These are phyloP conservation scores for Scenedesmus sp. DNA, from an alignment of 163 green algal species.

Conservation along the genomic window DNA sequence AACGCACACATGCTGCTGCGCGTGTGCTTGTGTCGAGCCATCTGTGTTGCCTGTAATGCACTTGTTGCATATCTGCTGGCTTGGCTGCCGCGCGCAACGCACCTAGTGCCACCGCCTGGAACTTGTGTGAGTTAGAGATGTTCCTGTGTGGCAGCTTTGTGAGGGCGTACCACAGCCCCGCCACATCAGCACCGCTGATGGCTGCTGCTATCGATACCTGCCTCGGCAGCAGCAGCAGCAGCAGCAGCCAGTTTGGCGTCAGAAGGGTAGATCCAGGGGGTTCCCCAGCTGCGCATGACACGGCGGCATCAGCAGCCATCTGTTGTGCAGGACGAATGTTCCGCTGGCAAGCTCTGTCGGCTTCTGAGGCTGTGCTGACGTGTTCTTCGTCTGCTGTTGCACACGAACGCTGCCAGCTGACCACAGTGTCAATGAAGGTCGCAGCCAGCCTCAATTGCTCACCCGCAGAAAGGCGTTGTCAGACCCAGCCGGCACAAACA, in stretches of 20 bases:
- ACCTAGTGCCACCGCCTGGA: conserved; percentile 47
- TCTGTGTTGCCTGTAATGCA: background rate
- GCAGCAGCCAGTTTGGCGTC: background rate
- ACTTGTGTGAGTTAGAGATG: conserved; percentile 49
- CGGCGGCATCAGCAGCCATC: background rate
- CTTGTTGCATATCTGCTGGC: background rate
- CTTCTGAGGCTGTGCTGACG: no score
- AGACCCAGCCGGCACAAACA: conserved; percentile 23
- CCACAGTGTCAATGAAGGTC: no score
- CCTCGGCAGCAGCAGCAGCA: background rate
- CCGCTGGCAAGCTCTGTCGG: background rate
- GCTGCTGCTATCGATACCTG: conserved; percentile 14
- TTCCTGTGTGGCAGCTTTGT: conserved; percentile 40
- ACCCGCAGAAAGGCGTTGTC: conserved; percentile 18
- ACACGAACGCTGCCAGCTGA: background rate
- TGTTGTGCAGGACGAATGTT: background rate
- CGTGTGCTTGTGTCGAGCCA: no score
- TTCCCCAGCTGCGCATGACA: background rate
- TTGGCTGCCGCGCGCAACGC: background rate
- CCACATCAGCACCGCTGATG: conserved; percentile 44
- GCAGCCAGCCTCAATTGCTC: background rate
- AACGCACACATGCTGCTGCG: no score
- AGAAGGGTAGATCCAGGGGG: background rate
- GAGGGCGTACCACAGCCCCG: conserved; percentile 40
- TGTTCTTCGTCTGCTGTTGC: background rate